Evolutionary conservation across 108 stramenopile genomes (phyloP).

Genomic region (Skeletonema potamos): DNA sequence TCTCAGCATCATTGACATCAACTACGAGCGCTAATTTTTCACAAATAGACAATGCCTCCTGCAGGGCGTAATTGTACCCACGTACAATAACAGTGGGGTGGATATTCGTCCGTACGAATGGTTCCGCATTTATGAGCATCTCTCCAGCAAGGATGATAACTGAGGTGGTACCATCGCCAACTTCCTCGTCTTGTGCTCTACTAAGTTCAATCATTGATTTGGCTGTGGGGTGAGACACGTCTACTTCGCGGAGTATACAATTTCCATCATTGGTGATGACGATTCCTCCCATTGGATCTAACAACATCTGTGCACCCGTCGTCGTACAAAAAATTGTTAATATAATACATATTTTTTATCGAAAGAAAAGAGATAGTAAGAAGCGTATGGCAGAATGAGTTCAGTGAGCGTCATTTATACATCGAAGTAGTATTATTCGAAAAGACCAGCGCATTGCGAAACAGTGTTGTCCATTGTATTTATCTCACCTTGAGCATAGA

Average conservation of each 20-base stretch:
- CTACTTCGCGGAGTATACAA: slow-evolving; percentile 98
- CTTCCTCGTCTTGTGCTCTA: slow-evolving; percentile 98
- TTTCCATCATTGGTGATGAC: slow-evolving; percentile 99
- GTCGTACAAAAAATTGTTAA: too few relatives aligned
- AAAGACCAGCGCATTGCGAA: too few relatives aligned
- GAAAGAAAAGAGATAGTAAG: too few relatives aligned
- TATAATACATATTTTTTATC: too few relatives aligned
- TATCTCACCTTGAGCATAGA: slow-evolving; percentile 97
- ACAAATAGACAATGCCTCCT: slow-evolving; percentile 89
- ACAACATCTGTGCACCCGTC: too few relatives aligned
- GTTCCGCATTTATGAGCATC: slow-evolving; percentile 96
- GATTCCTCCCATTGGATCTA: slow-evolving; percentile 99
- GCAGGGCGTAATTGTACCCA: slow-evolving; percentile 94
- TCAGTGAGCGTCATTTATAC: too few relatives aligned
- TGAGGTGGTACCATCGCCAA: slow-evolving; percentile 99
- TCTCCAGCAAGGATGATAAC: slow-evolving; percentile 99
- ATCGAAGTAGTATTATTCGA: too few relatives aligned
- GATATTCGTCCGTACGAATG: slow-evolving; percentile 88
- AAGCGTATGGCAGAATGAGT: too few relatives aligned
- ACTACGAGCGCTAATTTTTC: slow-evolving; percentile 84
- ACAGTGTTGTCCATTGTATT: too few relatives aligned
- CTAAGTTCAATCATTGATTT: slow-evolving; percentile 99
- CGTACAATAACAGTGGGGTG: slow-evolving; percentile 98
- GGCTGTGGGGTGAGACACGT: slow-evolving; percentile 99
- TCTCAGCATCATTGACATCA: slow-evolving; percentile 85